These are phyloP conservation scores for Aspergillus ostianus DNA, from an alignment of 495 filamentous ascomycete species.

Conservation along the genomic window DNA sequence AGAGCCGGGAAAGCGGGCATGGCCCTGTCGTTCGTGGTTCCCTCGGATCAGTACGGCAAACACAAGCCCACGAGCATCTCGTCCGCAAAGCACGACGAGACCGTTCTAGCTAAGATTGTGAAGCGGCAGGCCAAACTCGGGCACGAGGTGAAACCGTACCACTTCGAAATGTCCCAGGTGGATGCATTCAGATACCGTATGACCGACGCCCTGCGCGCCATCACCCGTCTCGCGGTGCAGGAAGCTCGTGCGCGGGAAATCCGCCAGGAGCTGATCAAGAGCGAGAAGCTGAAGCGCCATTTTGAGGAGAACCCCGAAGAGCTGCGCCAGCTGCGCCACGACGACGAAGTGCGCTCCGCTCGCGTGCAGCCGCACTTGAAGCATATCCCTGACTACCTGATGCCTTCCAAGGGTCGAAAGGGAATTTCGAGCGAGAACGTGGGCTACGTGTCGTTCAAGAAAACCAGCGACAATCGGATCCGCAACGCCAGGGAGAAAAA, in stretches of 20 bases:
- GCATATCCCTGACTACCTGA: conserved; percentile 92
- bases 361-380: conserved; percentile 85
- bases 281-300: conserved; percentile 88
- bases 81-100: conserved; percentile 77
- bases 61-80: conserved; percentile 80
- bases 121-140: conserved; percentile 69
- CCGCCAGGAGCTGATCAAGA: conserved; percentile 82
- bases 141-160: conserved; percentile 79
- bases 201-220: conserved; percentile 78
- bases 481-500: conserved; percentile 67
- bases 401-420: conserved; percentile 75
- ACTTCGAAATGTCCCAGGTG: conserved; percentile 91
- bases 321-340: conserved; percentile 81
- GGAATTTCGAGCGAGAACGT: conserved; percentile 59
- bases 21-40: conserved; percentile 91
- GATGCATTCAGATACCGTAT: conserved; percentile 94
- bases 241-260: conserved; percentile 89
- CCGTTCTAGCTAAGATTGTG: conserved; percentile 69
- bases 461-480: conserved; percentile 69
- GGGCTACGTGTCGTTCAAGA: conserved; percentile 75
- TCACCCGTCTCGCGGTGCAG: conserved; percentile 79
- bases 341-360: conserved; percentile 77
- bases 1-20: conserved; percentile 87
- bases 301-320: conserved; percentile 97
- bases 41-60: conserved; percentile 74